Conservation (phyloP, 1,284 basidiomycete species). For the Boletus smithii region DNA sequence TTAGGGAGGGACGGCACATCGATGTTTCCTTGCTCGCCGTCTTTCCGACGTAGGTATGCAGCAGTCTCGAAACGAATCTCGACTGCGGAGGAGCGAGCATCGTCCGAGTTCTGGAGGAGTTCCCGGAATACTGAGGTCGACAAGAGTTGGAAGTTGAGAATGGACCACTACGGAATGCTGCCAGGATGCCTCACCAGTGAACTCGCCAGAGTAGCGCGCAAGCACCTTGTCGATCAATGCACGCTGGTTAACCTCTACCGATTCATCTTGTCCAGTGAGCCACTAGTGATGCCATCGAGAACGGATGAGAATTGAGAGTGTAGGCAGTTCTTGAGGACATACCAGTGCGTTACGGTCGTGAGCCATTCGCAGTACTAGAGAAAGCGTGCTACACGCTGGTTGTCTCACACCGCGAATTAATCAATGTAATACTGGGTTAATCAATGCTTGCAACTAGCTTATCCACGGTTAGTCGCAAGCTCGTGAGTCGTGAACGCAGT, state of each 20-base stretch:
- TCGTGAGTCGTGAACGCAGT: too few relatives aligned
- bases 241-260: constrained; percentile 93
- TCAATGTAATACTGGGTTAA: too few relatives aligned
- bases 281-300: constrained; percentile 43
- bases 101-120: constrained; percentile 92
- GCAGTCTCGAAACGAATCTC: constrained; percentile 82
- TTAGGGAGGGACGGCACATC: constrained; percentile 44
- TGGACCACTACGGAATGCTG: background rate
- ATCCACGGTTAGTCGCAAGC: too few relatives aligned
- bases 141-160: background rate
- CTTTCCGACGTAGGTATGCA: constrained; percentile 45
- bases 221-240: constrained; percentile 93
- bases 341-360: constrained; percentile 6
- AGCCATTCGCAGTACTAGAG: background rate
- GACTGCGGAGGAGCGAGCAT: constrained; percentile 78
- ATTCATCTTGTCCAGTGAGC: constrained; percentile 73
- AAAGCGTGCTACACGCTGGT: too few relatives aligned
- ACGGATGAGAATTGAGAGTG: background rate
- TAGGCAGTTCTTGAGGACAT: background rate
- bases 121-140: constrained; percentile 74
- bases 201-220: constrained; percentile 94
- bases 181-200: constrained; percentile 54
- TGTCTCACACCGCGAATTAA: too few relatives aligned
- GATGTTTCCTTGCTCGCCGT: constrained; percentile 1
- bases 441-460: too few relatives aligned